Evolutionary conservation across 2,329 filamentous ascomycete species (phyloP).

Genomic region (Escovopsis weberi): DNA sequence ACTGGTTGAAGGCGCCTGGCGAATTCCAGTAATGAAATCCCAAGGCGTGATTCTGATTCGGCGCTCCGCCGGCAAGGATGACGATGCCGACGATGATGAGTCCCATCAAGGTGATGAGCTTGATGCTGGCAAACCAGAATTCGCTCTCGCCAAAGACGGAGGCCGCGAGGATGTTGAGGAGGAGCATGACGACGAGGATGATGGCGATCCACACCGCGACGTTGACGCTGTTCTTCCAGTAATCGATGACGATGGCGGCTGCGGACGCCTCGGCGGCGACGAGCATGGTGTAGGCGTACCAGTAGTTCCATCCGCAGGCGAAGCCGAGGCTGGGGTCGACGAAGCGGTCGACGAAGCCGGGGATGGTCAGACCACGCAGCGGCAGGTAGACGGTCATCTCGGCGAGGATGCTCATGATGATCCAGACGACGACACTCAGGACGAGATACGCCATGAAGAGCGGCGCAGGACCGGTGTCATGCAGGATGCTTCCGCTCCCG

Average conservation of each 20-base stretch:
- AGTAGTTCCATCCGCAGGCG: constrained; percentile 46
- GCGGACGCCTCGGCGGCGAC: constrained; percentile 44
- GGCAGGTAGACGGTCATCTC: constrained; percentile 43
- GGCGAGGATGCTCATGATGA: constrained; percentile 38
- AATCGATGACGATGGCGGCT: constrained; percentile 42
- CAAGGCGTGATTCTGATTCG: constrained; percentile 32
- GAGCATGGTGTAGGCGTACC: constrained; percentile 45
- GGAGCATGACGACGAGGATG: constrained; percentile 36
- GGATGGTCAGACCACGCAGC: constrained; percentile 40
- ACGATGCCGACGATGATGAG: constrained; percentile 42
- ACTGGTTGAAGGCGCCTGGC: constrained; percentile 31
- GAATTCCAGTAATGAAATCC: constrained; percentile 25
- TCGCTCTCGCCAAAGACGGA: constrained; percentile 46
- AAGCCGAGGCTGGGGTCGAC: constrained; percentile 42
- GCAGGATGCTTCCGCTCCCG: constrained; percentile 42
- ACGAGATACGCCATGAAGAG: constrained; percentile 53
- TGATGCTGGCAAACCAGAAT: constrained; percentile 47
- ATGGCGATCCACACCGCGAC: constrained; percentile 46
- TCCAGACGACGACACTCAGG: constrained; percentile 39
- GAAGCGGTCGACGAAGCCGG: constrained; percentile 41
- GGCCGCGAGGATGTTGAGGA: constrained; percentile 43
- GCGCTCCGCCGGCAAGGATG: constrained; percentile 41
- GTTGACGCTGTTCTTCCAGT: constrained; percentile 39
- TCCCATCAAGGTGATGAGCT: constrained; percentile 43
- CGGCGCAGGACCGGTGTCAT: constrained; percentile 45